Percentiles rank a stretch among this genome's conserved stretches.
phyloP scores from a whole-genome alignment of 2,329 filamentous ascomycete species.

The Tolypocladium guangdongense region DNA sequence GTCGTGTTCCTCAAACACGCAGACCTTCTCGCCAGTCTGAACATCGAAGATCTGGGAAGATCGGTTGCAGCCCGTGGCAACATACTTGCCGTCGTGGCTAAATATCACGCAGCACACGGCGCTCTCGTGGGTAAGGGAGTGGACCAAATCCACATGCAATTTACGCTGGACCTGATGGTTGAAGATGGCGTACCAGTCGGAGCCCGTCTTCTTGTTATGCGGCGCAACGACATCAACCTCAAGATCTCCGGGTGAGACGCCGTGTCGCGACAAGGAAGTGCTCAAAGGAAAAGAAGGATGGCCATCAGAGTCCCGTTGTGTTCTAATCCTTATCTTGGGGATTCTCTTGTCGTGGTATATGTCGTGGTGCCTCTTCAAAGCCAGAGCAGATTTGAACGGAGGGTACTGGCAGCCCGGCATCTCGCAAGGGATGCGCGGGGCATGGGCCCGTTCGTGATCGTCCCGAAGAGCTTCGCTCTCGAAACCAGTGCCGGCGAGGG shows the following conservation, averaged over 20 bases:
- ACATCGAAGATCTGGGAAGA: slow-evolving; percentile 99
- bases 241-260: slow-evolving; percentile 68
- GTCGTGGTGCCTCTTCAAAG: too few species aligned
- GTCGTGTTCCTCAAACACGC: slow-evolving; percentile 77
- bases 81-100: slow-evolving; percentile 87
- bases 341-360: too few species aligned
- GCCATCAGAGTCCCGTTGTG: too few species aligned
- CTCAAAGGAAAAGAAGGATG: too few species aligned
- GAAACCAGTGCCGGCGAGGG: too few species aligned
- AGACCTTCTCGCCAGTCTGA: slow-evolving; percentile 73
- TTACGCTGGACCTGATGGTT: slow-evolving; percentile 83
- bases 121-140: slow-evolving; percentile 86
- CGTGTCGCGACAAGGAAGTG: too few species aligned
- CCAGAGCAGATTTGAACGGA: too few species aligned
- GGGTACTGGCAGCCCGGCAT: too few species aligned
- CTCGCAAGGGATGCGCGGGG: too few species aligned
- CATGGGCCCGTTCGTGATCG: too few species aligned
- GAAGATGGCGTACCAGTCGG: slow-evolving; percentile 95
- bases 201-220: slow-evolving; percentile 77
- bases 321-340: too few species aligned
- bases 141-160: slow-evolving; percentile 86
- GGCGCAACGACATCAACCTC: slow-evolving; percentile 77
- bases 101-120: slow-evolving; percentile 98
- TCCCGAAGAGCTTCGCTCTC: too few species aligned
- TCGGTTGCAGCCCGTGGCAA: slow-evolving; percentile 92